phyloP scores from a whole-genome alignment of 768 basidiomycete species.

The Suillus subaureus region DNA sequence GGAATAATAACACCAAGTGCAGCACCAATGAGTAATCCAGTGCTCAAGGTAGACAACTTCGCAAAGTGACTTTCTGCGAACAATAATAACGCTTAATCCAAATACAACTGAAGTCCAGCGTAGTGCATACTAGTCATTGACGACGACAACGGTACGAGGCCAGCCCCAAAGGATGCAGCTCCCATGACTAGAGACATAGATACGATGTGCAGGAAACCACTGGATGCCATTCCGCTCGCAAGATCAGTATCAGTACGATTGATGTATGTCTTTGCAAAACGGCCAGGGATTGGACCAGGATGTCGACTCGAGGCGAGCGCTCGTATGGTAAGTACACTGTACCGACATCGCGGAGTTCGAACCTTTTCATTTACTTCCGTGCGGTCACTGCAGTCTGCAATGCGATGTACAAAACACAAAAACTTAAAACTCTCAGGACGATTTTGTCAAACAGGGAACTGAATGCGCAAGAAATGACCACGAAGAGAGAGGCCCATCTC shows the following conservation, averaged over 20 bases:
- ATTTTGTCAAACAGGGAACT: neutral
- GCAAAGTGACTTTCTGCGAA: conserved; percentile 47
- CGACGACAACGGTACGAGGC: conserved; percentile 76
- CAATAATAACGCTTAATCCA: conserved; percentile 37
- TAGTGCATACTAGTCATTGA: conserved; percentile 59
- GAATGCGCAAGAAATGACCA: neutral
- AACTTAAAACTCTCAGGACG: neutral
- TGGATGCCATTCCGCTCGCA: conserved; percentile 22
- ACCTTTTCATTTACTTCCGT: conserved; percentile 1
- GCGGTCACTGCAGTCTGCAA: too few relatives aligned
- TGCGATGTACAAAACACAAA: neutral
- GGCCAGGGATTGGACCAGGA: neutral
- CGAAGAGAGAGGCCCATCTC: neutral
- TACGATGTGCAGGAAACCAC: conserved; percentile 24
- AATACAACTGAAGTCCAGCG: neutral
- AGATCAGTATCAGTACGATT: neutral
- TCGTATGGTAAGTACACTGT: neutral
- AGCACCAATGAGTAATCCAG: conserved; percentile 86
- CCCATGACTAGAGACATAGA: conserved; percentile 65
- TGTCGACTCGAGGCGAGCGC: neutral
- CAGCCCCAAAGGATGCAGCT: conserved; percentile 63
- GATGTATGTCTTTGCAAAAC: neutral
- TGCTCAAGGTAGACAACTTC: conserved; percentile 61
- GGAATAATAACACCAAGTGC: conserved; percentile 92
- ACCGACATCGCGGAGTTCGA: neutral